Base-by-base conservation (phyloP, 2,329 filamentous ascomycete species). In the Neofusicoccum kwambonambiense region DNA sequence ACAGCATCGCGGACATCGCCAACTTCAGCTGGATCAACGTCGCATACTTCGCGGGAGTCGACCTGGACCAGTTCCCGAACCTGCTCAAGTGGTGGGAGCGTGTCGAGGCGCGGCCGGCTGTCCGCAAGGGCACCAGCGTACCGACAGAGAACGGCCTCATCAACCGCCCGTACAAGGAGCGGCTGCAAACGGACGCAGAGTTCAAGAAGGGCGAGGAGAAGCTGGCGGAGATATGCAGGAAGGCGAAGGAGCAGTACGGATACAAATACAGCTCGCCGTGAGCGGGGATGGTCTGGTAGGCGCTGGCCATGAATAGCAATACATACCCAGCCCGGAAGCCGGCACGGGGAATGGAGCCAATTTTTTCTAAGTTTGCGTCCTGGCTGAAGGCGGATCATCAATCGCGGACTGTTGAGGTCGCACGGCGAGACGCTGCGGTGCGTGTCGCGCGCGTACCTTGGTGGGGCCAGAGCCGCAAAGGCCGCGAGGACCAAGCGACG, bases 141-240 rank as follows among this genome's bases (percentile, higher is more conserved):
- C 79, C 79, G 3, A 71, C 68, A 3, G 76, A 76, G 67, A 75
- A 74, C 42, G 45, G 66, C 0, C 70, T 83, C 13, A 74, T 72
- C 5, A 86, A 87, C 68, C 77, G 72, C 0, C 66, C 70, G 2
- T 75, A 82, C 62, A 64, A 74, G 67, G 45, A 51, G 51, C 75
- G 75, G 31, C 58, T 84, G 65, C 77, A 80, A 70, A 75, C 81
- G 3, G 81, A 85, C 41, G 74, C 78, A 22, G 83, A 83, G 66
- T 81, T 80, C 67, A 81, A 77, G 70, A 75, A 81, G 74, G 77
- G 79, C 71, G 77, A 82, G 67, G 76, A 79, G 41, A 70, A 75
- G 66, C 64, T 80, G 22, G 69, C 67, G 63, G 73, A 77, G 50
- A 62, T 76, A 54, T 71, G 76, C 62, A 72, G 77, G 65, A 76